These are phyloP conservation scores for Globisporangium echinulatum DNA, from an alignment of 352 stramenopile genomes.

Conservation along the genomic window DNA sequence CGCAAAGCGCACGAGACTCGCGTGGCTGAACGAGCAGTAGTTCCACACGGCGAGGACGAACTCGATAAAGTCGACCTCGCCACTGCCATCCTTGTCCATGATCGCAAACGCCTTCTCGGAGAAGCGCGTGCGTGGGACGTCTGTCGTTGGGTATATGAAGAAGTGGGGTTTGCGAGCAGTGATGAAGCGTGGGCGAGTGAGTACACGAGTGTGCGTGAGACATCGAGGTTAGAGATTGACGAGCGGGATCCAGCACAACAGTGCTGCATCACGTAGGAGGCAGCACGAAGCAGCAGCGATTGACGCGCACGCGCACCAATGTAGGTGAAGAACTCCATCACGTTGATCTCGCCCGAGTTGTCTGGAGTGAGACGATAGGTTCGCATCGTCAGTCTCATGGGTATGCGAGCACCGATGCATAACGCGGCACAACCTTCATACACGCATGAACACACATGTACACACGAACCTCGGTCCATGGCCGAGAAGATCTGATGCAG, in stretches of 20 bases:
- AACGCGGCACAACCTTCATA: too few species aligned
- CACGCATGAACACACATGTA: too few species aligned
- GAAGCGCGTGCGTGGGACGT: conserved; percentile 50
- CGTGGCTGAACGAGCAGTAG: conserved; percentile 66
- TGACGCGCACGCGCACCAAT: conserved; percentile 21
- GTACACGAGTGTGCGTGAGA: too few species aligned
- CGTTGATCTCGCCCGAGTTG: conserved; percentile 56
- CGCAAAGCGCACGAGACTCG: conserved; percentile 55
- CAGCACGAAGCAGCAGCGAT: neutral
- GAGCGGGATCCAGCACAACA: neutral
- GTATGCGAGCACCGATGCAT: neutral
- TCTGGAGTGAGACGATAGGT: conserved; percentile 16
- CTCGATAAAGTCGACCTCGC: conserved; percentile 67
- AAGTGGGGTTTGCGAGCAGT: neutral
- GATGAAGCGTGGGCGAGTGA: too few species aligned
- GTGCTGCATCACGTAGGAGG: neutral
- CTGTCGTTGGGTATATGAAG: conserved; percentile 11
- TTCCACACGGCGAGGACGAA: conserved; percentile 76
- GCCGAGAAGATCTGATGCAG: conserved; percentile 47
- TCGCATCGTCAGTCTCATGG: too few species aligned
- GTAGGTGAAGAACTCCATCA: conserved; percentile 66
- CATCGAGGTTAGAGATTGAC: too few species aligned
- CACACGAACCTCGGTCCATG: conserved; percentile 38
- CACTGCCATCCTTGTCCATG: conserved; percentile 63
- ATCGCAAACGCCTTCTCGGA: conserved; percentile 67